Evolutionary conservation across 2,329 filamentous ascomycete genomes (phyloP).

Genomic region (Paraphoma chrysanthemicola): DNA sequence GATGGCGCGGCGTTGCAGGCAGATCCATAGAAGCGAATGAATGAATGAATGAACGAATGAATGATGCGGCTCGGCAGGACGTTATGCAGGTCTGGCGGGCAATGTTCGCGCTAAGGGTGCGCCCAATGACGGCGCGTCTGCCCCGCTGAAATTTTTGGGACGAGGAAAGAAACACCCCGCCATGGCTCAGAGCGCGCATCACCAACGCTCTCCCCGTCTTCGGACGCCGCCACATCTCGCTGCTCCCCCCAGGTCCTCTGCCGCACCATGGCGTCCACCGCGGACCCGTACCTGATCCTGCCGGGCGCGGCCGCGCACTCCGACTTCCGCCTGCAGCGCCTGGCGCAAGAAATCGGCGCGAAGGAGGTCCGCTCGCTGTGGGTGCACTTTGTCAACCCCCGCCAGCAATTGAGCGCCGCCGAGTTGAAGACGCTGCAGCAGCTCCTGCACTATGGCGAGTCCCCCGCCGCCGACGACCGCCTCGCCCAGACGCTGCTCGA

Average conservation of each 20-base stretch:
- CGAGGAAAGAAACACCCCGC: slow-evolving; percentile 8
- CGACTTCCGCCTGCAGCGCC: slow-evolving; percentile 55
- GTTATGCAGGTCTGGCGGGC: not conserved
- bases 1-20: too few species aligned
- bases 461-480: slow-evolving; percentile 54
- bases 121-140: not conserved
- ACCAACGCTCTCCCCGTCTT: slow-evolving; percentile 18
- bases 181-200: slow-evolving; percentile 9
- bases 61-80: not conserved
- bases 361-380: slow-evolving; percentile 57
- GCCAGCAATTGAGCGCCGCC: slow-evolving; percentile 46
- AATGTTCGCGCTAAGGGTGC: not conserved
- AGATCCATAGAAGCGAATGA: too few species aligned
- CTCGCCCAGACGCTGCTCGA: slow-evolving; percentile 56
- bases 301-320: slow-evolving; percentile 64
- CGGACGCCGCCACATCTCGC: slow-evolving; percentile 19
- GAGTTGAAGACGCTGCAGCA: slow-evolving; percentile 63
- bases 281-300: slow-evolving; percentile 52
- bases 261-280: slow-evolving; percentile 39
- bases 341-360: slow-evolving; percentile 56
- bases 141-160: slow-evolving; percentile 24
- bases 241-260: slow-evolving; percentile 14
- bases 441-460: slow-evolving; percentile 66
- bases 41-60: not conserved
- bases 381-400: slow-evolving; percentile 59